Evolutionary conservation across 495 filamentous ascomycete species (phyloP).

Genomic region (Penicillium canescens): DNA sequence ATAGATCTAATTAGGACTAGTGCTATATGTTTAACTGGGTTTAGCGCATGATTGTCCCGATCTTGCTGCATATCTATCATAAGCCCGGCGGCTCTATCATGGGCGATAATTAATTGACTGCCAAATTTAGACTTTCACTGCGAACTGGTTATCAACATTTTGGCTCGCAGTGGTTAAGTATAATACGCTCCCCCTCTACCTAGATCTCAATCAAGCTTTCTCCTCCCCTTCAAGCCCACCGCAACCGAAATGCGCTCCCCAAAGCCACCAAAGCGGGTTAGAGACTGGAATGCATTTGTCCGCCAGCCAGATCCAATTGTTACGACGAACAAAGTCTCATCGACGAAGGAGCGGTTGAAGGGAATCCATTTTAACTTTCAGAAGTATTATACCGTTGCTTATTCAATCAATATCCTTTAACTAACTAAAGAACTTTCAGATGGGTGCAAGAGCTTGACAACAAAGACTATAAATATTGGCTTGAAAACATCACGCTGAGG

Average conservation of each 20-base stretch:
- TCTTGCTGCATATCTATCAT: too few species aligned
- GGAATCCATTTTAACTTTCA: constrained; percentile 1
- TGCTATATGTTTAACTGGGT: background rate
- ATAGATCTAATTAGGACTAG: background rate
- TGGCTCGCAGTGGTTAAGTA: background rate
- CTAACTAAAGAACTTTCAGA: background rate
- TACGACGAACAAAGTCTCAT: background rate
- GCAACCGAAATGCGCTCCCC: background rate
- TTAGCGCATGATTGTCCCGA: background rate
- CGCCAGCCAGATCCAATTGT: background rate
- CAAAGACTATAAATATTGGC: background rate
- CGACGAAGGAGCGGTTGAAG: background rate
- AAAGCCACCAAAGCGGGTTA: background rate
- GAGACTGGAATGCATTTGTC: constrained; percentile 1
- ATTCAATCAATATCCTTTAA: background rate
- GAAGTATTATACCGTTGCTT: background rate
- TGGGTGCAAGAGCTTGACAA: background rate
- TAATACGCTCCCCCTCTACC: background rate
- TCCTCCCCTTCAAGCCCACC: background rate
- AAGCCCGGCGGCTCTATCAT: too few species aligned
- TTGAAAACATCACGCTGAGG: constrained; percentile 2
- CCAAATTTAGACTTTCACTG: background rate
- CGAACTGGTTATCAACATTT: background rate
- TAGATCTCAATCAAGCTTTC: background rate
- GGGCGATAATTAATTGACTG: too few species aligned